These are phyloP conservation scores for Chalciporus chontae DNA, from an alignment of 768 basidiomycete genomes.

Conservation along the genomic window DNA sequence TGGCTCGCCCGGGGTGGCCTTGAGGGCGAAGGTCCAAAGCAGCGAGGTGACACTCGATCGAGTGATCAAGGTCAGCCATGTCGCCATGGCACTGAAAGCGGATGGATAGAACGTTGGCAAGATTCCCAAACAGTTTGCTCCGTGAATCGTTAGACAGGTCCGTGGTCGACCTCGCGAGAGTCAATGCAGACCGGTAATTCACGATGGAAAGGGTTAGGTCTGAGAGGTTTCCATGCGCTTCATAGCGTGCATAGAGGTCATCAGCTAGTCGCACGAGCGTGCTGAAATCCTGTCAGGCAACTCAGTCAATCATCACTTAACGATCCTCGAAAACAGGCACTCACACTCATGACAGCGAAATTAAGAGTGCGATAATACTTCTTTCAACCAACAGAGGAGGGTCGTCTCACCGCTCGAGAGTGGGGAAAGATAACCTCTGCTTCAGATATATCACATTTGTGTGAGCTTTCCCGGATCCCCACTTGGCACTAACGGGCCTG, in stretches of 20 bases:
- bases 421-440: no score
- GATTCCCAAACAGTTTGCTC: conserved; percentile 27
- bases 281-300: conserved; percentile 17
- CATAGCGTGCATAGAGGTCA: conserved; percentile 24
- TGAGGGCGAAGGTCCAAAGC: conserved; percentile 27
- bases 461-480: no score
- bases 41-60: conserved; percentile 25
- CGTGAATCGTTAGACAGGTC: conserved; percentile 17
- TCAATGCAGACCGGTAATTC: conserved; percentile 25
- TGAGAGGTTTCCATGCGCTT: conserved; percentile 14
- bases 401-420: no score
- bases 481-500: no score
- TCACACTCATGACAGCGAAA: no score
- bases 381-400: no score
- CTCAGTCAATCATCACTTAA: not conserved
- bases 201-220: conserved; percentile 27
- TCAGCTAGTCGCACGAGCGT: conserved; percentile 23
- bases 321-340: no score
- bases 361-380: no score
- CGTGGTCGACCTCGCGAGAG: conserved; percentile 17
- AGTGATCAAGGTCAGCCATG: conserved; percentile 24
- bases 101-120: conserved; percentile 24
- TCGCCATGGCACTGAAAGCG: conserved; percentile 27
- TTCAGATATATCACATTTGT: no score
- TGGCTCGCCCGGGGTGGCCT: conserved; percentile 24